Conservation (phyloP, 768 basidiomycete species). For the Rhizopogon sp. region DNA sequence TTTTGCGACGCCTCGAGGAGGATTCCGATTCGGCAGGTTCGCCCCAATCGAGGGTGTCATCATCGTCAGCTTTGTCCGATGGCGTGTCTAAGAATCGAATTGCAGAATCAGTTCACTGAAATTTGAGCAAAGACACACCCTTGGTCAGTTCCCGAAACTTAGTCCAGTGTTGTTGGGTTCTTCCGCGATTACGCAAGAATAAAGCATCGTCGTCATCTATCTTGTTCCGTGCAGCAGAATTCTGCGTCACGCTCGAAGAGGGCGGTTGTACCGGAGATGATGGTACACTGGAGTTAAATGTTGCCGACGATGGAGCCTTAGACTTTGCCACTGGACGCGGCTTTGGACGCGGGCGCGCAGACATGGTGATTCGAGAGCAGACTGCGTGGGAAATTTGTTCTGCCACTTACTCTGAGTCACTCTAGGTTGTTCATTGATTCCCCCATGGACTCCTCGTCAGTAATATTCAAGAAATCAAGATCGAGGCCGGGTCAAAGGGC, state of each 20-base stretch:
- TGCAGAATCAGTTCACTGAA: not conserved
- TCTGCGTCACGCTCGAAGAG: constrained; percentile 6
- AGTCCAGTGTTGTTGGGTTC: constrained; percentile 54
- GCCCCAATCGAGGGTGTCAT: constrained; percentile 16
- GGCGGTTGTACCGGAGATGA: constrained; percentile 6
- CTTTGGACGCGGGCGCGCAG: constrained; percentile 43
- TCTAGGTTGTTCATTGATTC: constrained; percentile 17
- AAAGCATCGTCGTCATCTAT: constrained; percentile 57
- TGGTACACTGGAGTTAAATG: constrained; percentile 5
- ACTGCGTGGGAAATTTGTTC: constrained; percentile 23
- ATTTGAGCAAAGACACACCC: constrained; percentile 31
- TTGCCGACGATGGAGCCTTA: constrained; percentile 5
- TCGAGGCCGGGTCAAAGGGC: constrained; percentile 34
- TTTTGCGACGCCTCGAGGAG: constrained; percentile 33
- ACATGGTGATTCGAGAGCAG: constrained; percentile 15
- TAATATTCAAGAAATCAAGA: constrained; percentile 41
- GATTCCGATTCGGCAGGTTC: constrained; percentile 12
- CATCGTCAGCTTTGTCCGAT: constrained; percentile 13
- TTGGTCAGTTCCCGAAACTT: constrained; percentile 51
- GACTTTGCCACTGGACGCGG: constrained; percentile 41
- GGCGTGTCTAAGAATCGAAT: constrained; percentile 14
- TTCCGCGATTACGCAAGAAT: constrained; percentile 63
- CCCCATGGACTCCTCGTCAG: constrained; percentile 25
- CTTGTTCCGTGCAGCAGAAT: constrained; percentile 6
- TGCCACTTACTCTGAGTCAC: constrained; percentile 8